These are phyloP conservation scores for Chytriomyces confervae DNA, from an alignment of 192 early-diverging fungal species.

Conservation along the genomic window DNA sequence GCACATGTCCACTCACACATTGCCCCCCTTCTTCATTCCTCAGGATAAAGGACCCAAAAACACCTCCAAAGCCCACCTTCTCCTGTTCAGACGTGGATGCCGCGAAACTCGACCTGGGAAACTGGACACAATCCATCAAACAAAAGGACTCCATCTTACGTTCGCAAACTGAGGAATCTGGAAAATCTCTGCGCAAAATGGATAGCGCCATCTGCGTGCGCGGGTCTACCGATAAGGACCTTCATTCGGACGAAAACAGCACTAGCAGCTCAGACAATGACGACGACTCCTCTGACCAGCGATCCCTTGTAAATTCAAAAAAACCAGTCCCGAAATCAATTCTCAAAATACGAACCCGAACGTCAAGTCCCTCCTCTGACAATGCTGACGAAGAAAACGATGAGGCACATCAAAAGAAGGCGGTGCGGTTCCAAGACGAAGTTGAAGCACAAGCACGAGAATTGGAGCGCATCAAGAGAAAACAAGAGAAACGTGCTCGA, in stretches of 20 bases:
- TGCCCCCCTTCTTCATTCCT: too few relatives aligned
- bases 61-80: background rate
- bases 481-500: constrained; percentile 24
- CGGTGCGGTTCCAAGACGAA: constrained; percentile 28
- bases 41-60: constrained; percentile 3
- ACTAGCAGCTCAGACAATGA: background rate
- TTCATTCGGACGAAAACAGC: background rate
- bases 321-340: background rate
- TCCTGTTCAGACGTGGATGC: background rate
- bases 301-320: background rate
- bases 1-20: too few relatives aligned
- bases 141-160: constrained; percentile 3
- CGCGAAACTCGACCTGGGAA: background rate
- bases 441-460: constrained; percentile 6
- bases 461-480: constrained; percentile 16
- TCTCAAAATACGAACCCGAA: background rate
- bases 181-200: background rate
- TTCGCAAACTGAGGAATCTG: background rate
- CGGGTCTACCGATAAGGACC: background rate
- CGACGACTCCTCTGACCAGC: background rate
- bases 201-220: constrained; percentile 23
- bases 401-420: background rate
- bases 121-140: constrained; percentile 7
- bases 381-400: background rate
- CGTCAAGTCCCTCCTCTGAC: background rate